A percentile compares a stretch with the other conserved stretches of the same genome.
Conservation (phyloP, 139 green algal genomes). For the Picochlorum sp. region DNA sequence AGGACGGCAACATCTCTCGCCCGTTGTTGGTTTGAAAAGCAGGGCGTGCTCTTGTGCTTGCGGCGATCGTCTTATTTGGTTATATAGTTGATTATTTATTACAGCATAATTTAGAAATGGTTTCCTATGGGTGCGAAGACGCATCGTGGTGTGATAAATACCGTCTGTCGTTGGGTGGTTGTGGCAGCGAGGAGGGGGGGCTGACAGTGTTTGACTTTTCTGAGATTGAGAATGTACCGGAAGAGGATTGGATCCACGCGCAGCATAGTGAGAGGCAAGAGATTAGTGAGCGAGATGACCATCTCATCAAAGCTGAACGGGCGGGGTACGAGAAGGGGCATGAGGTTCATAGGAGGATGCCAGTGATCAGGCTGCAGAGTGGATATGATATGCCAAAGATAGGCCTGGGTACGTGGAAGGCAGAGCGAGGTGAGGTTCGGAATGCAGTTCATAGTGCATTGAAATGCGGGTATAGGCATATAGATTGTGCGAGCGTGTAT, state of each 20-base stretch:
- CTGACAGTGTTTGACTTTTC: conserved; percentile 19
- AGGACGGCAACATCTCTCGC: no score
- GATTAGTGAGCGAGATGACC: conserved; percentile 4
- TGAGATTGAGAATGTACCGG: not conserved
- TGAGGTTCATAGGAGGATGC: no score
- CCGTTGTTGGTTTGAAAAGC: no score
- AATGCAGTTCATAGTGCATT: conserved; percentile 8
- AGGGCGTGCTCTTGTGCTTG: no score
- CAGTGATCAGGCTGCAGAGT: not conserved
- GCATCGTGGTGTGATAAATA: conserved; percentile 17
- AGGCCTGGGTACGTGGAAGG: conserved; percentile 12
- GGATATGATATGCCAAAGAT: conserved; percentile 1
- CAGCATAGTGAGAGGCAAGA: conserved; percentile 10
- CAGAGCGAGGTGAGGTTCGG: not conserved
- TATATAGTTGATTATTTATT: not conserved
- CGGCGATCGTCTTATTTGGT: no score
- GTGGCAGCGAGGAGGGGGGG: not conserved
- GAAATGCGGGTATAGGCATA: conserved; percentile 34
- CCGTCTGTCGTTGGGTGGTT: not conserved
- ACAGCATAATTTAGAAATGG: not conserved
- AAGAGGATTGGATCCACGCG: conserved; percentile 1
- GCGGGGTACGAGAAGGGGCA: conserved; percentile 1
- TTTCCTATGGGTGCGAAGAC: not conserved
- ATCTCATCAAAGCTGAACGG: not conserved
- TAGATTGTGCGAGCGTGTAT: no score